phyloP scores from a whole-genome alignment of 2,329 filamentous ascomycete species.

The Purpureocillium lavendulum region DNA sequence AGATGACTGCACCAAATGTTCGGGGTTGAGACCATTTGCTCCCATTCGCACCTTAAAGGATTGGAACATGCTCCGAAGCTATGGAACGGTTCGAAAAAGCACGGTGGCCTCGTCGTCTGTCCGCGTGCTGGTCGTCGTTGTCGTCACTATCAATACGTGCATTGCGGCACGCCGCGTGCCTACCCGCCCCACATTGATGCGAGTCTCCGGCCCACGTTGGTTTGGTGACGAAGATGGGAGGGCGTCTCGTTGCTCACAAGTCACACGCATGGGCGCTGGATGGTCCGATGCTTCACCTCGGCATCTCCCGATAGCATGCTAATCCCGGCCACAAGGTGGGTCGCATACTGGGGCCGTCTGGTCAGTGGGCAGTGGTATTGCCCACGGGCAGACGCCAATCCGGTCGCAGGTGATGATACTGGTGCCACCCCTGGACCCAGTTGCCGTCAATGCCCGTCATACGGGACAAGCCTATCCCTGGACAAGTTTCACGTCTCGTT shows the following conservation, averaged over 20 bases:
- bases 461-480: constrained; percentile 6
- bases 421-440: constrained; percentile 6
- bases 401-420: constrained; percentile 10
- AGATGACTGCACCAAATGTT: too few species aligned
- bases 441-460: constrained; percentile 3
- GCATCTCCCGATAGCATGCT: constrained; percentile 6
- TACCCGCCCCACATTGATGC: not conserved
- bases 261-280: not conserved
- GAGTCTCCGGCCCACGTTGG: too few species aligned
- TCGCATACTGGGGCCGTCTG: not conserved
- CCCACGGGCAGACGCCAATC: constrained; percentile 6
- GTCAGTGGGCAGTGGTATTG: not conserved
- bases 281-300: constrained; percentile 4
- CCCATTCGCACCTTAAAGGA: too few species aligned
- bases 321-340: not conserved
- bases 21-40: too few species aligned
- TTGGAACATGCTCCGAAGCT: too few species aligned
- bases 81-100: too few species aligned
- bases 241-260: not conserved
- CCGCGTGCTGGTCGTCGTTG: too few species aligned
- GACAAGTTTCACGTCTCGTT: constrained; percentile 11
- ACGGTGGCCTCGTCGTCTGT: too few species aligned
- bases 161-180: constrained; percentile 1
- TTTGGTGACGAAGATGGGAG: too few species aligned
- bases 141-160: not conserved